These are phyloP conservation scores for Filobasidium uniguttulatum DNA, from an alignment of 1,284 basidiomycete genomes.

Conservation along the genomic window DNA sequence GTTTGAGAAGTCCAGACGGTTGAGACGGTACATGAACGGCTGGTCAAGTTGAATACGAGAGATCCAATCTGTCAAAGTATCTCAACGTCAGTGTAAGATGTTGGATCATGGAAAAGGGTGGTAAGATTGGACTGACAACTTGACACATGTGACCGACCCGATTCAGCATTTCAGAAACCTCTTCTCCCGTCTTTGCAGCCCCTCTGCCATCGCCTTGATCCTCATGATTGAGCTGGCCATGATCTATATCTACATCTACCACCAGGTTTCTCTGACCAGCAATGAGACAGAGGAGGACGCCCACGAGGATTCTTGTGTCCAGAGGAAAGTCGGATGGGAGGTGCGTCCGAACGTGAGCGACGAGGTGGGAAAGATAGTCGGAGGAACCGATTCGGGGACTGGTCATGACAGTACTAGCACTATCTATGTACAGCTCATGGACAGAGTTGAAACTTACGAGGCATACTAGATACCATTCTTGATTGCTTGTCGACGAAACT, in stretches of 20 bases:
- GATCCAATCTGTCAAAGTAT: too few relatives aligned
- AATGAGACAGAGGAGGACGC: slow-evolving; percentile 11
- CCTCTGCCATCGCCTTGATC: background rate
- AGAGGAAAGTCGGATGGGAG: background rate
- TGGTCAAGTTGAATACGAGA: too few relatives aligned
- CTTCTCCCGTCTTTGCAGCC: background rate
- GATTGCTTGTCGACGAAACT: too few relatives aligned
- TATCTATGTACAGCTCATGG: too few relatives aligned
- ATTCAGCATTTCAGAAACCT: background rate
- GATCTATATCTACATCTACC: slow-evolving; percentile 12
- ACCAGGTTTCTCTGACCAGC: slow-evolving; percentile 13
- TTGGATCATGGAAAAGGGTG: too few relatives aligned
- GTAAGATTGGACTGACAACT: background rate
- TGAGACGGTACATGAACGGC: too few relatives aligned
- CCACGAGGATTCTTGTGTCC: slow-evolving; percentile 11
- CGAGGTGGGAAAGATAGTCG: slow-evolving; percentile 7
- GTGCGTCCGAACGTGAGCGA: slow-evolving; percentile 2
- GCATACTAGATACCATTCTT: too few relatives aligned
- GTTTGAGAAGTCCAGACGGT: too few relatives aligned
- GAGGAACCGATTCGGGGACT: slow-evolving; percentile 9
- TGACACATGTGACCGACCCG: background rate
- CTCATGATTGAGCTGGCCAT: background rate
- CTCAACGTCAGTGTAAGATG: too few relatives aligned
- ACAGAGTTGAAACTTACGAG: too few relatives aligned
- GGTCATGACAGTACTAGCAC: too few relatives aligned